Percentiles rank a stretch among this genome's conserved stretches.
phyloP scores from a whole-genome alignment of 2,329 filamentous ascomycete genomes.

The Alternaria sp. region DNA sequence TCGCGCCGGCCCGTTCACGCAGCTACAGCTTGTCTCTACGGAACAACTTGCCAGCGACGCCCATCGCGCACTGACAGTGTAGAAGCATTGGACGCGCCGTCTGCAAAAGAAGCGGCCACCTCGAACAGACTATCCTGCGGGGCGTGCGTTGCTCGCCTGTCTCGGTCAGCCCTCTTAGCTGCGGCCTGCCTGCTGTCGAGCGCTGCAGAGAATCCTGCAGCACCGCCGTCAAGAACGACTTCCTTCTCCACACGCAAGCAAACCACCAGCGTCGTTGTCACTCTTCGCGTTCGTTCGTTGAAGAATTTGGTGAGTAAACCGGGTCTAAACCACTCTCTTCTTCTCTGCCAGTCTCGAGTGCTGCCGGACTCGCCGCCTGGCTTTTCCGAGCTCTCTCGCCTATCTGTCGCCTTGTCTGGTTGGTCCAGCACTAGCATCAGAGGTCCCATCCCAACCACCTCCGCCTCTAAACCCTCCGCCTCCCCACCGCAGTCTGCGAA shows the following conservation, averaged over 20 bases:
- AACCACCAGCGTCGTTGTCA: slow-evolving; percentile 20
- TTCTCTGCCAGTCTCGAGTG: slow-evolving; percentile 8
- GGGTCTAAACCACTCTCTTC: neutral
- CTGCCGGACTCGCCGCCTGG: slow-evolving; percentile 29
- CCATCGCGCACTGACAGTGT: slow-evolving; percentile 39
- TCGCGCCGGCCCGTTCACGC: slow-evolving; percentile 50
- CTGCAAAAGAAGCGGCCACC: slow-evolving; percentile 34
- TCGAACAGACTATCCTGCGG: slow-evolving; percentile 42
- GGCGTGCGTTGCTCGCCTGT: slow-evolving; percentile 50
- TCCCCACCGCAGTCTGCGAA: slow-evolving; percentile 44
- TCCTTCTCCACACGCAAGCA: slow-evolving; percentile 36
- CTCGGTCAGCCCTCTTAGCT: slow-evolving; percentile 53
- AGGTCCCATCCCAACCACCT: slow-evolving; percentile 54
- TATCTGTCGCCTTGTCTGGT: slow-evolving; percentile 46
- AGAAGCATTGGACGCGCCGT: slow-evolving; percentile 37
- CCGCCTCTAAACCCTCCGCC: slow-evolving; percentile 51
- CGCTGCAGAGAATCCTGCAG: slow-evolving; percentile 51
- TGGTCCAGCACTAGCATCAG: slow-evolving; percentile 50
- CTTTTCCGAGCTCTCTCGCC: slow-evolving; percentile 50
- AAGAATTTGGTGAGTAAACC: slow-evolving; percentile 34
- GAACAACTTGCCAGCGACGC: slow-evolving; percentile 35
- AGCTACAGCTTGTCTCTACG: slow-evolving; percentile 31
- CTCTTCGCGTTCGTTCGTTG: slow-evolving; percentile 35
- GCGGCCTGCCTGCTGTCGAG: slow-evolving; percentile 51
- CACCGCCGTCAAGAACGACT: slow-evolving; percentile 48